Conservation (phyloP, 129 eudicot genomes). For the Saposhnikovia divaricata region DNA sequence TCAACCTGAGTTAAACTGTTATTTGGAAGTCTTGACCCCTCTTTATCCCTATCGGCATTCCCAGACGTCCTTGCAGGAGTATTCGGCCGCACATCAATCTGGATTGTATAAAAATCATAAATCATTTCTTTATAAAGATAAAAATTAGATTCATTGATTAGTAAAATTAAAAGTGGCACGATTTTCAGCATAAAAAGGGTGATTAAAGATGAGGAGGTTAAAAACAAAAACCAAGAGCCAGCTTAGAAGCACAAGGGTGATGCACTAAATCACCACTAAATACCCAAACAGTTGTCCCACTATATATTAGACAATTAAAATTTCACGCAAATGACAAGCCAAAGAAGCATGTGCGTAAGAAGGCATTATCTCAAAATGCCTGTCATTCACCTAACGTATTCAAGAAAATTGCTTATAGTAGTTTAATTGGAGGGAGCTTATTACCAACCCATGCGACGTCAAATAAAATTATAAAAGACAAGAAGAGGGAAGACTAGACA, state of each 20-base stretch:
- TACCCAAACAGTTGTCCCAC: not conserved
- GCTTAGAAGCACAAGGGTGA: not conserved
- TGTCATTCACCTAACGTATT: not conserved
- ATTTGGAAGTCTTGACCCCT: conserved; percentile 35
- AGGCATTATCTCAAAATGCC: not conserved
- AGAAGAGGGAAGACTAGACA: not conserved
- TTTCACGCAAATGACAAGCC: not conserved
- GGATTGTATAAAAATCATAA: conserved; percentile 18
- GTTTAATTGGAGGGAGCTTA: not conserved
- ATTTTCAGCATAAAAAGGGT: not conserved
- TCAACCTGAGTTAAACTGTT: conserved; percentile 33
- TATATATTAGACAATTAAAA: not conserved
- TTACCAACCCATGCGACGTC: not conserved
- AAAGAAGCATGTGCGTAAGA: not conserved
- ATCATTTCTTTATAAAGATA: conserved; percentile 2
- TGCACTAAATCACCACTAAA: not conserved
- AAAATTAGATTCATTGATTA: not conserved
- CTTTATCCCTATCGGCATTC: conserved; percentile 55
- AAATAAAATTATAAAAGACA: not conserved
- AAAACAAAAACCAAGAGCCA: not conserved
- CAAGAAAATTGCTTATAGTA: not conserved
- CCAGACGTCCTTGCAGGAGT: conserved; percentile 57
- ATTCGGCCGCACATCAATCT: conserved; percentile 54
- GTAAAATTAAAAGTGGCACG: not conserved
- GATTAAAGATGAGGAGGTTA: not conserved